Conservation (phyloP, 1,284 basidiomycete species). For the Moniliella sp. region DNA sequence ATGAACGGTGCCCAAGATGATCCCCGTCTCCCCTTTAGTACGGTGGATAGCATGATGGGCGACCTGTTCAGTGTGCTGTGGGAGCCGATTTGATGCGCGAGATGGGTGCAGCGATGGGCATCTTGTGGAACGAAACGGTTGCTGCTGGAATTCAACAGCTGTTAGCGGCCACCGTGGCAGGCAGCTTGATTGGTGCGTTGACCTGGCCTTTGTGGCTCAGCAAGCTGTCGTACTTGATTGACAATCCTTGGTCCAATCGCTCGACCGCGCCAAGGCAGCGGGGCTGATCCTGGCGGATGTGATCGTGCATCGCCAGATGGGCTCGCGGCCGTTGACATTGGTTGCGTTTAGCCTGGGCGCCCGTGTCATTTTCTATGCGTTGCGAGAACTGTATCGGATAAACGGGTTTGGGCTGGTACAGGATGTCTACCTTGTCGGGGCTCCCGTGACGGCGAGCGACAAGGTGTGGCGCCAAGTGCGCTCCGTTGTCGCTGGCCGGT, state of each 20-base stretch:
- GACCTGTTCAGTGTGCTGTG: conserved; percentile 28
- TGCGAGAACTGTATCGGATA: conserved; percentile 19
- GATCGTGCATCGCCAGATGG: conserved; percentile 21
- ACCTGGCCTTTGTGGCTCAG: conserved; percentile 32
- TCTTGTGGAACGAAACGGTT: conserved; percentile 33
- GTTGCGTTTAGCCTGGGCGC: conserved; percentile 31
- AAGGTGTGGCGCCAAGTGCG: conserved; percentile 22
- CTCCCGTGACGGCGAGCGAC: conserved; percentile 26
- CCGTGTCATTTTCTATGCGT: conserved; percentile 28
- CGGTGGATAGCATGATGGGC: conserved; percentile 31
- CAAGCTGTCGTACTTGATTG: conserved; percentile 30
- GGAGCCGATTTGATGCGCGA: conserved; percentile 35
- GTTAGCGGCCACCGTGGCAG: conserved; percentile 25
- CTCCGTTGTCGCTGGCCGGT: conserved; percentile 24
- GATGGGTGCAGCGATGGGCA: conserved; percentile 30
- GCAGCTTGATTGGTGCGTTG: conserved; percentile 24
- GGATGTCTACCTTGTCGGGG: conserved; percentile 32
- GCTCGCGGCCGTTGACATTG: conserved; percentile 30
- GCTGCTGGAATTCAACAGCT: conserved; percentile 31
- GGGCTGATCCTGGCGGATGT: conserved; percentile 31
- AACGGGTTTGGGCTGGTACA: conserved; percentile 30
- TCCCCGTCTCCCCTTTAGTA: conserved; percentile 26
- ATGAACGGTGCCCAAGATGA: conserved; percentile 27
- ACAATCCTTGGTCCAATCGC: conserved; percentile 32
- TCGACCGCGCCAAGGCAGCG: conserved; percentile 23